Conservation (phyloP, 164 flowering plant species). For the Vitis amurensis region DNA sequence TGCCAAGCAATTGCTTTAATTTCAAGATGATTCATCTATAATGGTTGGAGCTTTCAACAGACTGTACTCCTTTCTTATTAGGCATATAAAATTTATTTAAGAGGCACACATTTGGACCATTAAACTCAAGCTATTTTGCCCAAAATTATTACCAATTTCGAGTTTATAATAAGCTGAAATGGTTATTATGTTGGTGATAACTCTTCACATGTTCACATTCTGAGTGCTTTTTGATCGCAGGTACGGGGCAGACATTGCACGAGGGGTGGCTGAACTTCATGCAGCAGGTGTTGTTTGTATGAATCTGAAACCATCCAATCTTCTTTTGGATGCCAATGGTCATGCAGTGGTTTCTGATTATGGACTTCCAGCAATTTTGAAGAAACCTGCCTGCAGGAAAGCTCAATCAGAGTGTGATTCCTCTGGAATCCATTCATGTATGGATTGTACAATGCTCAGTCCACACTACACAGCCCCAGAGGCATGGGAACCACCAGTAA, state of each 20-base stretch:
- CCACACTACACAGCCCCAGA: constrained; percentile 98
- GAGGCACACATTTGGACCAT: too few species aligned
- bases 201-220: constrained; percentile 12
- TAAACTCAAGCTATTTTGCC: not conserved
- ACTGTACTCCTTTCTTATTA: too few species aligned
- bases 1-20: too few species aligned
- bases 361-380: constrained; percentile 87
- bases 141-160: not conserved
- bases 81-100: too few species aligned
- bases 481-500: constrained; percentile 97
- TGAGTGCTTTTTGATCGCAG: constrained; percentile 36
- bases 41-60: too few species aligned
- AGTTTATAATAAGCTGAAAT: too few species aligned
- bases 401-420: constrained; percentile 72
- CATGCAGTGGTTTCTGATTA: constrained; percentile 96
- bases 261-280: constrained; percentile 99
- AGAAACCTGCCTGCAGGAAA: constrained; percentile 82
- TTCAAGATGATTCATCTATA: too few species aligned
- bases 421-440: constrained; percentile 77
- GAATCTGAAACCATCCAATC: constrained; percentile 96
- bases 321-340: constrained; percentile 87
- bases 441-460: constrained; percentile 95
- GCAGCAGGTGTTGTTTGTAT: constrained; percentile 97
- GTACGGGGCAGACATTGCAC: constrained; percentile 97
- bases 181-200: not conserved